phyloP scores from a whole-genome alignment of 805 yeast species.

The Danielozyma ontarioensis region DNA sequence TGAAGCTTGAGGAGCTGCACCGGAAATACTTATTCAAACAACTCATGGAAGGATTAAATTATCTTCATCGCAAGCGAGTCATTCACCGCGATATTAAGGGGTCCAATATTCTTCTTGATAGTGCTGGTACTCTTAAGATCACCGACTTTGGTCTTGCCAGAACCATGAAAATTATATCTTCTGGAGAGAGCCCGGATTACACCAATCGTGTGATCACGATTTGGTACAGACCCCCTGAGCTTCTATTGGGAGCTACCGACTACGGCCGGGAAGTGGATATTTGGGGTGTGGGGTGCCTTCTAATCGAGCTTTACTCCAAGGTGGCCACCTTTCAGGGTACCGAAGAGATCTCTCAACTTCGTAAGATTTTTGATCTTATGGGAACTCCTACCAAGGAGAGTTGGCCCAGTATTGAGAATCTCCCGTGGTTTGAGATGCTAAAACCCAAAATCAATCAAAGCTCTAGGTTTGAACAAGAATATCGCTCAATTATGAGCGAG shows the following conservation, averaged over 20 bases:
- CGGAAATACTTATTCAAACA: slow-evolving; percentile 64
- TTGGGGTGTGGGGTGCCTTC: slow-evolving; percentile 95
- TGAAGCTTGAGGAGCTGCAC: slow-evolving; percentile 57
- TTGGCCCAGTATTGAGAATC: slow-evolving; percentile 74
- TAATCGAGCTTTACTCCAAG: slow-evolving; percentile 74
- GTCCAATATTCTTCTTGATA: slow-evolving; percentile 65
- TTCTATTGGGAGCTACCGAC: slow-evolving; percentile 82
- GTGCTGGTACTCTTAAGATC: slow-evolving; percentile 58
- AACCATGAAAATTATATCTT: slow-evolving; percentile 55
- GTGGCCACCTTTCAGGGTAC: slow-evolving; percentile 80
- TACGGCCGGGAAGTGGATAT: slow-evolving; percentile 90
- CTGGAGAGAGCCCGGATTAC: slow-evolving; percentile 64
- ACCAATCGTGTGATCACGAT: slow-evolving; percentile 93
- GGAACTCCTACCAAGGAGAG: slow-evolving; percentile 72
- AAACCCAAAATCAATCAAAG: slow-evolving; percentile 46
- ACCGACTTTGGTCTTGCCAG: slow-evolving; percentile 84
- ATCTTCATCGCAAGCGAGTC: slow-evolving; percentile 62
- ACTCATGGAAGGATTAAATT: slow-evolving; percentile 60
- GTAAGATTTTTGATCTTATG: slow-evolving; percentile 72
- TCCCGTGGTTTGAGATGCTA: slow-evolving; percentile 92
- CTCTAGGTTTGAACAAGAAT: slow-evolving; percentile 25
- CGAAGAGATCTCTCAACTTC: slow-evolving; percentile 82
- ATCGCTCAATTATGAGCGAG: slow-evolving; percentile 39
- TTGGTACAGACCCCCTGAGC: slow-evolving; percentile 97
- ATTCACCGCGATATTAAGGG: slow-evolving; percentile 83